Evolutionary conservation across 2,329 filamentous ascomycete genomes (phyloP), one percentile per base, ranked within the genome.

Genomic region (Paecilomyces formosus): DNA sequence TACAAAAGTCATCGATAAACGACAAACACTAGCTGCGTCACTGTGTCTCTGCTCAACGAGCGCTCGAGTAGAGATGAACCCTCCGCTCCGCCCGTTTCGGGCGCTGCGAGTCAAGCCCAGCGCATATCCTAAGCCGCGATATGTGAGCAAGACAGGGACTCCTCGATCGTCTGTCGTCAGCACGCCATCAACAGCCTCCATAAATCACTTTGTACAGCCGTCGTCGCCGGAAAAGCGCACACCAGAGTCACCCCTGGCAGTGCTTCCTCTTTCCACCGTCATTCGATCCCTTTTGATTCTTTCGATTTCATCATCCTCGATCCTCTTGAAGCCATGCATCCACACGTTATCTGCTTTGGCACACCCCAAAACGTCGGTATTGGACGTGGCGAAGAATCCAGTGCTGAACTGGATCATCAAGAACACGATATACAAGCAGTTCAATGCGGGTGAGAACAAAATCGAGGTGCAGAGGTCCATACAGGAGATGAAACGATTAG

Each of bases 241-340:
- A 5, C 54, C 67, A 11, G 59, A 61, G 30, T 68, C 72, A 11
- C 72, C 71, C 6, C 61, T 75, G 24, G 66, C 71, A 13, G 70
- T 72, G 30, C 67, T 76, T 8, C 72, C 72, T 9, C 63, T 76
- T 5, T 72, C 72, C 2, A 68, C 70, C 6, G 68, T 75, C n/a
- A 51, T 75, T 33, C 70, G 72, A 31, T 75, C 72, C 15, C 57
- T 74, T 52, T 59, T 74, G 51, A 69, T 75, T 3, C 64, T 75
- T 6, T 73, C 72, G 13, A 64, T 74, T 30, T 75, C 72, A 0
- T 75, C 72, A 4, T 74, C 72, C 1, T 45, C 69, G 5, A 57
- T 87, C 3, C 82, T 96, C 0, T 82, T 96, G 7, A 79, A 81
- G 12, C 87, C 89, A 1, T 93, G 88, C 49, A 82, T 95, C 57